Evolutionary conservation across 2,329 filamentous ascomycete genomes (phyloP), one percentile per base, ranked within the genome.

Genomic region (Colletotrichum sp.): DNA sequence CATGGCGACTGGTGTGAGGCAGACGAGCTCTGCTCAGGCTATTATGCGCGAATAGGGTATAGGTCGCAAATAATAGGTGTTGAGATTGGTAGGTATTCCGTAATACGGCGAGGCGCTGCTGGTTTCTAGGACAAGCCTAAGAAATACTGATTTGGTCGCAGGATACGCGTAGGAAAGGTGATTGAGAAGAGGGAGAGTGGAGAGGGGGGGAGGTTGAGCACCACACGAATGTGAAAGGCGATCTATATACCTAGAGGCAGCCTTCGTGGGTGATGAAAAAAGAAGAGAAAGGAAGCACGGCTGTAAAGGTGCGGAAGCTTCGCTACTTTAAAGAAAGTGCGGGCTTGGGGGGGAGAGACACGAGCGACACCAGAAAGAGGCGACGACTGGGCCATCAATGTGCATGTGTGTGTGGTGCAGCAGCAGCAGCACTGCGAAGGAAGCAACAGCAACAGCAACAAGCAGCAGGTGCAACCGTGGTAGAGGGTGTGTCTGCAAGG

Each of bases 1-100:
- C 90, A 92, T 92, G 78, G 79, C 81, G 82, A 64, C 66, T 68
- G 65, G 18, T 67, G 36, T 34, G 71, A 76, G 59, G 55, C 74
- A 76, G 74, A 76, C 59, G 55, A 76, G 74, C 74, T 76, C 74
- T 76, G 74, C 71, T 76, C 74, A 76, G 62, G 74, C 74, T 73
- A 69, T 64, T 64, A 75, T 69, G 73, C 73, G 73, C 69, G 69
- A 55, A 59, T 58, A 52, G 43, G 48, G 56, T 61, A n/a, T 52
- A 26, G 59, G 63, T 75, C 73, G 73, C 70, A 58, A 36, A 73
- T 73, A 75, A 34, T 75, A 75, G 63, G 43, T 14, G 52, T 67
- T 75, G 66, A 32, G 10, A 21, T 64, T 66, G 62, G 52, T 69
- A 63, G 71, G 38, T 26, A 21, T 58, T 69, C 71, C 71, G 43